A percentile compares a stretch with the other conserved stretches of the same genome.
phyloP scores from a whole-genome alignment of 2,329 filamentous ascomycete species.

The Sporothrix luriei region DNA sequence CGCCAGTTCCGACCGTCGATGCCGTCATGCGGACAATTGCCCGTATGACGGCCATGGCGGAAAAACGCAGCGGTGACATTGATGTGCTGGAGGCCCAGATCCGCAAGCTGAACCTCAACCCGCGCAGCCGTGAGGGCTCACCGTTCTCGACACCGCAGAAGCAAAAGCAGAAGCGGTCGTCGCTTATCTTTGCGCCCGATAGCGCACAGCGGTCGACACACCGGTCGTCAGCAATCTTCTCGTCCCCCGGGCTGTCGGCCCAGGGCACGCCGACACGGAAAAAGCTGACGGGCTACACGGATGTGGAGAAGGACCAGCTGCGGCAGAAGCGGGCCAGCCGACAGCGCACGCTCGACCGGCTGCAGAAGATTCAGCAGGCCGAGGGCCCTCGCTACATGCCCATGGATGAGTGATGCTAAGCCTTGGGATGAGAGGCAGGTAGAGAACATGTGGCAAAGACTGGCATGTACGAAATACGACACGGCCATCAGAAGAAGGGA shows the following conservation, averaged over 20 bases:
- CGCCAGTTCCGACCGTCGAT: conserved; percentile 78
- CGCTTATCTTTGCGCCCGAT: conserved; percentile 42
- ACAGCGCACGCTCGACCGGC: conserved; percentile 35
- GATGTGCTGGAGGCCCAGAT: conserved; percentile 88
- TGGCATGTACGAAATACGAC: conserved; percentile 7
- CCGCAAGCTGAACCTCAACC: conserved; percentile 65
- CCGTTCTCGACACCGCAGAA: conserved; percentile 49
- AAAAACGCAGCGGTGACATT: conserved; percentile 87
- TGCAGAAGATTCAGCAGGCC: conserved; percentile 47
- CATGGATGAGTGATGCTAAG: conserved; percentile 33
- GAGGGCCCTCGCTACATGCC: conserved; percentile 43
- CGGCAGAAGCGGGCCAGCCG: conserved; percentile 56
- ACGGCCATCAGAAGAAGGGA: neutral
- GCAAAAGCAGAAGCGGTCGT: conserved; percentile 43
- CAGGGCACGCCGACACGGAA: conserved; percentile 56
- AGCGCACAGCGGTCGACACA: conserved; percentile 44
- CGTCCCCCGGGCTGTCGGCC: conserved; percentile 40
- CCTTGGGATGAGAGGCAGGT: neutral
- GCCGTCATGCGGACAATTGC: conserved; percentile 87
- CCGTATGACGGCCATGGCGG: conserved; percentile 90
- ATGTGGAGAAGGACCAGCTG: conserved; percentile 60
- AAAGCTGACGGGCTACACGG: conserved; percentile 64
- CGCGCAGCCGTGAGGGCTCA: conserved; percentile 49
- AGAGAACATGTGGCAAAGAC: neutral
- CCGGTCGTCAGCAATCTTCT: conserved; percentile 47